These are phyloP conservation scores for Clonostachys sp. DNA, from an alignment of 2,329 filamentous ascomycete genomes.

Conservation along the genomic window DNA sequence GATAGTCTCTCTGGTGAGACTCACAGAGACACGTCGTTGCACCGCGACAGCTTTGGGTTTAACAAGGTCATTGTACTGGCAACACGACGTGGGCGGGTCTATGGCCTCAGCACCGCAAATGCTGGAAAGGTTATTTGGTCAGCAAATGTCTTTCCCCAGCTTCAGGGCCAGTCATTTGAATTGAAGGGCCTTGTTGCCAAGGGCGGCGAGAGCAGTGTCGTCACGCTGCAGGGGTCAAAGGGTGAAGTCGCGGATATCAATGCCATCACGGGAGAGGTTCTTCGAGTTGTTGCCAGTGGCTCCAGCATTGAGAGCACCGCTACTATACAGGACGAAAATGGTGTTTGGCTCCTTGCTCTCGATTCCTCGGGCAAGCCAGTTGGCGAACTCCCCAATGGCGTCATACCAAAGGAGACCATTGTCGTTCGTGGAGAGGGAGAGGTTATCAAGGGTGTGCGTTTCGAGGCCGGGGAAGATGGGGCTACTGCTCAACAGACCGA, in stretches of 20 bases:
- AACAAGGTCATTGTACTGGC: conserved; percentile 79
- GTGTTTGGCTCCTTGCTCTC: conserved; percentile 50
- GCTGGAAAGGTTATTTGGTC: conserved; percentile 76
- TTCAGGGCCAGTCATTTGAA: conserved; percentile 53
- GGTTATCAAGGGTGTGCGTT: conserved; percentile 40
- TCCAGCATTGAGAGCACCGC: conserved; percentile 34
- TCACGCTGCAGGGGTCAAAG: conserved; percentile 54
- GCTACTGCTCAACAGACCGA: conserved; percentile 36
- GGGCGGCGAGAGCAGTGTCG: conserved; percentile 36
- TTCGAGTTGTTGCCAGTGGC: conserved; percentile 27
- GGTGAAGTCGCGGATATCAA: conserved; percentile 59
- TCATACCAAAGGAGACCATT: conserved; percentile 46
- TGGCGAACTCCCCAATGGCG: conserved; percentile 35
- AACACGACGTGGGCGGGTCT: conserved; percentile 73
- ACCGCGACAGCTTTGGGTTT: conserved; percentile 78
- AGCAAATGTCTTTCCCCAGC: conserved; percentile 55
- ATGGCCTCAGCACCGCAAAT: conserved; percentile 73
- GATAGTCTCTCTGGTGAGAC: conserved; percentile 54
- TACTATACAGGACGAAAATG: conserved; percentile 45
- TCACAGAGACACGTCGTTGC: conserved; percentile 38
- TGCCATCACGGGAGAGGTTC: conserved; percentile 44
- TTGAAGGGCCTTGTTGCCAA: conserved; percentile 64
- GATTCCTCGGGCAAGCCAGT: conserved; percentile 40
- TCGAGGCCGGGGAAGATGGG: conserved; percentile 42
- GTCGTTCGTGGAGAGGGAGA: conserved; percentile 46